Conservation (phyloP, 768 basidiomycete genomes). For the Infundibulicybe gibba region DNA sequence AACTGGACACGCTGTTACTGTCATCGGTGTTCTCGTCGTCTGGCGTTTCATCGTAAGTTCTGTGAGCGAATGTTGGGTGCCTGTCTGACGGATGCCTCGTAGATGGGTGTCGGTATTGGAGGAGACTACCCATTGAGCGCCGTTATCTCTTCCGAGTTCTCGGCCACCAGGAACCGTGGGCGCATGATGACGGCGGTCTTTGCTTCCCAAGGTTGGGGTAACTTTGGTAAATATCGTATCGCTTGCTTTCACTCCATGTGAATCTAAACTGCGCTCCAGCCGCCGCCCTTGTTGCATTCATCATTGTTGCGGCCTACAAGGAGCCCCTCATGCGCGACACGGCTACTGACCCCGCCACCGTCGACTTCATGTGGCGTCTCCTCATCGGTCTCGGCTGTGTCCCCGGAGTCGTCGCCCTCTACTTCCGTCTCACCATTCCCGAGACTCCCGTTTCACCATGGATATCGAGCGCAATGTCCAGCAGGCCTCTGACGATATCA, state of each 20-base stretch:
- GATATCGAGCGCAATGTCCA: conserved; percentile 84
- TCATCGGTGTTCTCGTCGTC: conserved; percentile 74
- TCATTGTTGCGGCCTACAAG: conserved; percentile 71
- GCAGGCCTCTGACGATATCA: conserved; percentile 72
- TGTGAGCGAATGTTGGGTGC: background rate
- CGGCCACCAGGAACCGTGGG: conserved; percentile 74
- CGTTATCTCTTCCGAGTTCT: conserved; percentile 88
- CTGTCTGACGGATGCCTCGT: background rate
- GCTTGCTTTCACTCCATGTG: background rate
- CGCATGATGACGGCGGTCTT: conserved; percentile 90
- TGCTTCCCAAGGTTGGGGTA: conserved; percentile 84
- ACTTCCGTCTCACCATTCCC: conserved; percentile 91
- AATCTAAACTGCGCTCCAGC: conserved; percentile 25
- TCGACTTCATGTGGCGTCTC: conserved; percentile 84
- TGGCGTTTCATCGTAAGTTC: conserved; percentile 72
- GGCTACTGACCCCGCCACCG: conserved; percentile 33
- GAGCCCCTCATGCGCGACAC: conserved; percentile 38
- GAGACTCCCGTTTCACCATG: conserved; percentile 90
- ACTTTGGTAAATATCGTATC: conserved; percentile 50
- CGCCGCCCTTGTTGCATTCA: conserved; percentile 62
- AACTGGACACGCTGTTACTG: conserved; percentile 57
- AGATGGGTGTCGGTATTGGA: conserved; percentile 83
- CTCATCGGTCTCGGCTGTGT: conserved; percentile 87
- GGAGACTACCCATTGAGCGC: conserved; percentile 87
- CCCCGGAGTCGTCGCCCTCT: conserved; percentile 77